These are phyloP conservation scores for Coccomyxa sp. DNA, from an alignment of 139 green algal species.

Conservation along the genomic window DNA sequence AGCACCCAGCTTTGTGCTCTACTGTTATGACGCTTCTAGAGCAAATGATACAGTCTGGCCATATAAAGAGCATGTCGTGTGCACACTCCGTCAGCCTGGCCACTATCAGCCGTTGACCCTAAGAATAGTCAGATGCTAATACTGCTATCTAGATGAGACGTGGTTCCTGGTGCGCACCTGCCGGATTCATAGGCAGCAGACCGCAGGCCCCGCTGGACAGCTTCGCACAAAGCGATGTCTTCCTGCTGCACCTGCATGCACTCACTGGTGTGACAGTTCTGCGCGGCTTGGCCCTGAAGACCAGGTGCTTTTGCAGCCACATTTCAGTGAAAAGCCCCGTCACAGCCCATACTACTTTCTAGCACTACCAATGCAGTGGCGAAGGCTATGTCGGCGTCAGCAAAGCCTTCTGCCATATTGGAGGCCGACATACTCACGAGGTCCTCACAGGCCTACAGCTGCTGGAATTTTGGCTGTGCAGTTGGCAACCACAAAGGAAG, in stretches of 20 bases:
- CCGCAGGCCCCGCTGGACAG: slow-evolving; percentile 44
- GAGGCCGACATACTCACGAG: neutral
- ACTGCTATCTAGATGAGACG: neutral
- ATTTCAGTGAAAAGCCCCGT: neutral
- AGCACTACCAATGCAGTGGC: neutral
- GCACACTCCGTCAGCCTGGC: neutral
- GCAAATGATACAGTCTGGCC: too few relatives aligned
- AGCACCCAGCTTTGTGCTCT: too few relatives aligned
- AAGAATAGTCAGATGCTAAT: neutral
- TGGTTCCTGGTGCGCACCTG: slow-evolving; percentile 7
- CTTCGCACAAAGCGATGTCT: slow-evolving; percentile 47
- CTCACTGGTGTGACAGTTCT: slow-evolving; percentile 4
- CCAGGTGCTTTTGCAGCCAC: neutral
- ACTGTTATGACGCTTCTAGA: too few relatives aligned
- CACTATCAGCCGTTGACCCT: too few relatives aligned
- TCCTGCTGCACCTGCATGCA: slow-evolving; percentile 55
- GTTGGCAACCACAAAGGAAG: slow-evolving; percentile 14
- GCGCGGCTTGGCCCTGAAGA: neutral
- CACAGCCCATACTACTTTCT: too few relatives aligned
- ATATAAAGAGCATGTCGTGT: neutral
- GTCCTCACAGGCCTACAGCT: neutral
- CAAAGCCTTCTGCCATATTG: neutral
- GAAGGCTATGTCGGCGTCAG: neutral
- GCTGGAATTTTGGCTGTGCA: neutral
- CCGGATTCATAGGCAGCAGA: slow-evolving; percentile 36